Conservation (phyloP, 305 asterid species). For the Rubia peregrina region DNA sequence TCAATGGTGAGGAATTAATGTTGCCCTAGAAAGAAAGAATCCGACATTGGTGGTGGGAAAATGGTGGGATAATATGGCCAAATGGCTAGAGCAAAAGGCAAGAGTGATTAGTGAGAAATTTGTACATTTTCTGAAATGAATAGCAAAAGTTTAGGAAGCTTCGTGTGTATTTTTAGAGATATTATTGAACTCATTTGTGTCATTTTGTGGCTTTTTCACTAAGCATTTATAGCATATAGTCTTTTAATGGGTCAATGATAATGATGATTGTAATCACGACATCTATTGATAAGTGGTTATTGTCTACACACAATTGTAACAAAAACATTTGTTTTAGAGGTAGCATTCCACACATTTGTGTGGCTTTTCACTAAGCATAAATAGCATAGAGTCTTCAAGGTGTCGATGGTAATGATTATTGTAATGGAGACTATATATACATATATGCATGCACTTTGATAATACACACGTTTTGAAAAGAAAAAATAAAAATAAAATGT, state of each 20-base stretch:
- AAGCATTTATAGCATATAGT: not conserved
- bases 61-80: constrained; percentile 8
- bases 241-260: constrained; percentile 3
- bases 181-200: not conserved
- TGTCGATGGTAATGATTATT: not conserved
- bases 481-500: no score
- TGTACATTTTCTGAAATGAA: not conserved
- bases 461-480: no score
- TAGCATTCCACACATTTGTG: not conserved
- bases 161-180: constrained; percentile 3
- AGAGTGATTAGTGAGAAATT: constrained; percentile 8
- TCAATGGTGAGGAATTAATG: constrained; percentile 27
- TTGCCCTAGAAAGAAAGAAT: constrained; percentile 18
- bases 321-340: not conserved
- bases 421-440: not conserved
- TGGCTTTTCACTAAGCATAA: not conserved
- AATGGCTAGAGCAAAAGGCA: not conserved
- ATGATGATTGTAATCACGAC: constrained; percentile 8
- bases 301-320: not conserved
- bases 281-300: not conserved
- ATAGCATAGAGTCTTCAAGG: not conserved
- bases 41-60: constrained; percentile 3
- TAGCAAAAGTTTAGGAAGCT: not conserved
- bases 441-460: no score
- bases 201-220: not conserved